Base-by-base conservation (phyloP, 2,329 filamentous ascomycete species). In the Calonectria fujianensis region DNA sequence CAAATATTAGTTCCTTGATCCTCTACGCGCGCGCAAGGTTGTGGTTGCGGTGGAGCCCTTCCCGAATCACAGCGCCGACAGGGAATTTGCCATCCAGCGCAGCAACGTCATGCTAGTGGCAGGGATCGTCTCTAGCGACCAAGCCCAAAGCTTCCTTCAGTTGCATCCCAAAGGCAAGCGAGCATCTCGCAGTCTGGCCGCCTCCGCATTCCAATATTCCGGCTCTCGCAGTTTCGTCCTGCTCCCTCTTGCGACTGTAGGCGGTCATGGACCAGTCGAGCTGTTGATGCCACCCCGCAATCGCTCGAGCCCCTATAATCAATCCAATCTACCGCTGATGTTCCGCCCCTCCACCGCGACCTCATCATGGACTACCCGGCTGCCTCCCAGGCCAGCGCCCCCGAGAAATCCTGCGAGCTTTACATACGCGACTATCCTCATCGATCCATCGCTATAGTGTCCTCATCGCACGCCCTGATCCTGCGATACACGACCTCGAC, bases 391-490 rank as follows among this genome's bases (percentile, higher is more conserved):
- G 82, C 87, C 77, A 87, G 88, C 18, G 86, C 88, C 57, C 85
- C 87, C 76, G 90, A 92, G 74, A 91, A 89, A 87, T 91, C 93
- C 72, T 94, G 95, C 86, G 93, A 94, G 81, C 92, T 98, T 75
- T 91, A 97, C 81, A 93, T 98, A 84, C 94, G 94, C 87, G 96
- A 98, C 83, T 92, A 95, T 82, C 95, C 95, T 79, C 92, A 95
- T 83, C 94, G 96, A 78, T 94, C 95, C 78, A 95, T 98, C 84
- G 95, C 95, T 77, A 93, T 98, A 78, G 93, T 94, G 48, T 96
- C 96, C 37, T 87, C 93, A 51, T 91, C 93, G 27, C 94, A 98
- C 85, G 94, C 93, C 82, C 90, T 98, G 80, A 93, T 98, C 78
- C 95, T 98, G 83, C 93, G 95, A 76, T 93, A 97, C 87, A 95